These are phyloP conservation scores for Aspergillus haitiensis DNA, from an alignment of 495 filamentous ascomycete species.

Conservation along the genomic window DNA sequence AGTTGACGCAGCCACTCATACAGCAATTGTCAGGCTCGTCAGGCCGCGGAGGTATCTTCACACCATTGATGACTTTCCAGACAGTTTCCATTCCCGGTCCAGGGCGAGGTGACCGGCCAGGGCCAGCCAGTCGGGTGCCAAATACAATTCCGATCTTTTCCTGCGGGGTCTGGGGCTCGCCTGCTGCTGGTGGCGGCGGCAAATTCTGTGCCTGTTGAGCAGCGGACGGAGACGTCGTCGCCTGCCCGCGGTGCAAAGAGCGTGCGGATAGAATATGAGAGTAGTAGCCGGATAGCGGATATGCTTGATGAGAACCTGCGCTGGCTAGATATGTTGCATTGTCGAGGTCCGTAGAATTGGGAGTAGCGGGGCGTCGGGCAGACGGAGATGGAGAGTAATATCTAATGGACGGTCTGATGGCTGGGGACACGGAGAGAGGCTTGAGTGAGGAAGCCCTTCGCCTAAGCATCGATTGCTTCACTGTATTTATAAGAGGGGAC, in stretches of 20 bases:
- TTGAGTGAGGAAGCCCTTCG: not conserved
- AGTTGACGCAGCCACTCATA: slow-evolving; percentile 97
- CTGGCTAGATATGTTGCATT: slow-evolving; percentile 16
- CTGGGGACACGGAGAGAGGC: not conserved
- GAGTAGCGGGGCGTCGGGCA: slow-evolving; percentile 28
- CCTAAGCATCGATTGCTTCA: slow-evolving; percentile 24
- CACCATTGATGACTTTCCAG: slow-evolving; percentile 68
- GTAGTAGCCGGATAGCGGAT: slow-evolving; percentile 48
- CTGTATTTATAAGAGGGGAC: slow-evolving; percentile 24
- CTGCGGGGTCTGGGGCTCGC: slow-evolving; percentile 40
- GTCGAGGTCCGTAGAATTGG: slow-evolving; percentile 18
- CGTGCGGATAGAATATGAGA: slow-evolving; percentile 35
- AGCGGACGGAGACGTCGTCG: slow-evolving; percentile 27
- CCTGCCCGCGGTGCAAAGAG: slow-evolving; percentile 30
- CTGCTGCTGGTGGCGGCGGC: slow-evolving; percentile 25
- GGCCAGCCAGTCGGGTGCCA: slow-evolving; percentile 70
- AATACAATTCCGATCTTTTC: slow-evolving; percentile 71
- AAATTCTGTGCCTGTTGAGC: slow-evolving; percentile 25
- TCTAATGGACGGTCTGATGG: not conserved
- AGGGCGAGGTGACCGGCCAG: slow-evolving; percentile 62
- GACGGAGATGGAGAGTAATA: slow-evolving; percentile 27
- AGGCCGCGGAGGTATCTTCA: slow-evolving; percentile 78
- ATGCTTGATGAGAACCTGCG: slow-evolving; percentile 29
- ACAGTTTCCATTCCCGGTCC: slow-evolving; percentile 48
- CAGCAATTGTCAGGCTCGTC: slow-evolving; percentile 97